phyloP scores from a whole-genome alignment of 352 stramenopile genomes.

The Phytophthora europaea region DNA sequence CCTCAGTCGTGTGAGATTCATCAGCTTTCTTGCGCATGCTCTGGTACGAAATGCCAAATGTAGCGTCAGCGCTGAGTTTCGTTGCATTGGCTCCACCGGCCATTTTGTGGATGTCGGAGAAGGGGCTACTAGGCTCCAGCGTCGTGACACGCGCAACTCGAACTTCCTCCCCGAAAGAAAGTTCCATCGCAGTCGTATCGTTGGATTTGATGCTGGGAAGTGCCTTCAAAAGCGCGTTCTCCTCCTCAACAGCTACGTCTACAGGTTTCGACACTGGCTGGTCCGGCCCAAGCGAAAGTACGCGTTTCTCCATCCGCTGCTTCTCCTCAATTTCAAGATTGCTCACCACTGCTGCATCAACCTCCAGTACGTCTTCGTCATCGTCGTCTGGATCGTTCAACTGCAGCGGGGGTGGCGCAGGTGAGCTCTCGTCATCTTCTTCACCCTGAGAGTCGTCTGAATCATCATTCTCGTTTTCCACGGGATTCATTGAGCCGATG shows the following conservation, averaged over 20 bases:
- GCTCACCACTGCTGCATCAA: constrained; percentile 44
- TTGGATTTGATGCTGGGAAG: constrained; percentile 20
- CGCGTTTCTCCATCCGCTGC: constrained; percentile 15
- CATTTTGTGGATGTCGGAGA: constrained; percentile 33
- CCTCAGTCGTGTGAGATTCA: constrained; percentile 5
- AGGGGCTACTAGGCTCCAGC: constrained; percentile 28
- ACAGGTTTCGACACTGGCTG: neutral
- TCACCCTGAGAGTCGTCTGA: constrained; percentile 47
- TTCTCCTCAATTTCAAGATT: constrained; percentile 39
- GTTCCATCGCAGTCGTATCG: constrained; percentile 16
- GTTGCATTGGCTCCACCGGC: constrained; percentile 13
- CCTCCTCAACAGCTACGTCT: neutral
- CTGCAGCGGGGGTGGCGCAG: constrained; percentile 21
- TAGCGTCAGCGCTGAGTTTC: constrained; percentile 22
- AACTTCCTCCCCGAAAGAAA: constrained; percentile 44
- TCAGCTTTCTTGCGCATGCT: constrained; percentile 43
- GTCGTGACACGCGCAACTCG: constrained; percentile 42
- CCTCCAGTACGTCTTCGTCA: constrained; percentile 64
- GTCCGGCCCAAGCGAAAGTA: neutral
- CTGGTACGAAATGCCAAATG: constrained; percentile 76
- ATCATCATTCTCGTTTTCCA: constrained; percentile 34
- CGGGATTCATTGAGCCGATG: constrained; percentile 45
- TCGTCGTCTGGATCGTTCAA: constrained; percentile 38
- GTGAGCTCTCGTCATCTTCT: constrained; percentile 36
- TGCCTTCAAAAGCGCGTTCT: constrained; percentile 33